Base-by-base conservation (phyloP, 371 early-diverging fungal species). In the Mucor piriformis region DNA sequence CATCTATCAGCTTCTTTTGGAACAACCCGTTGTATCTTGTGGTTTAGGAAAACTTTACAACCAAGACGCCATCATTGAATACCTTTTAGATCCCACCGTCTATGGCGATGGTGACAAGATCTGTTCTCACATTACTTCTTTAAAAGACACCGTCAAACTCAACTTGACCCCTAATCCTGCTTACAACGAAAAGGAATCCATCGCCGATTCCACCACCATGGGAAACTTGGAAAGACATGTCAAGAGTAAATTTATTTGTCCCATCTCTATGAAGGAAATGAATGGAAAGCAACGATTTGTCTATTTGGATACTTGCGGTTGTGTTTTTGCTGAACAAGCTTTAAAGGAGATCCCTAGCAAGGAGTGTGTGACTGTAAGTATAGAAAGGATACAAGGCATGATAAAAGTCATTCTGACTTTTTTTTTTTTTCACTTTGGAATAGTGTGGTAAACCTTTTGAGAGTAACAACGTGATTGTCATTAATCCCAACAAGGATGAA, bases 231-330 rank as follows among this genome's bases (percentile, higher is more conserved):
- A 87, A 21, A 80, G 71, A 61, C 81, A 73, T 46, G 67, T 81
- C 54, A 79, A 76, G 61, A 68, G 88, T 20, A 81, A 68, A 64
- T 96, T 90, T 61, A 82, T 92, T 21, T 98, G 98, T 61, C 97
- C 98, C 0, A 77, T 98, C 12, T 91, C 96, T 0, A 77, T 86
- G 77, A 93, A 92, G 69, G 97, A 95, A 77, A 94, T 98, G 94
- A 95, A 92, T 65, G 97, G 96, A 11, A 91, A 90, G 54, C 76
- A 83, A 52, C 83, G 85, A 27, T 96, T 96, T 67, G 86, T 90
- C 15, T 92, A 86, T 68, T 58, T 90, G 25, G 76, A 81, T 54
- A 76, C 85, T 5, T 98, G 98, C 68, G 96, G 98, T 0, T 94
- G 95, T 66, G 94, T 91, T 6, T 76, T 95, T 69, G 91, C 95